phyloP scores from a whole-genome alignment of 1,284 basidiomycete species.

The Cutaneotrichosporon arboriforme region DNA sequence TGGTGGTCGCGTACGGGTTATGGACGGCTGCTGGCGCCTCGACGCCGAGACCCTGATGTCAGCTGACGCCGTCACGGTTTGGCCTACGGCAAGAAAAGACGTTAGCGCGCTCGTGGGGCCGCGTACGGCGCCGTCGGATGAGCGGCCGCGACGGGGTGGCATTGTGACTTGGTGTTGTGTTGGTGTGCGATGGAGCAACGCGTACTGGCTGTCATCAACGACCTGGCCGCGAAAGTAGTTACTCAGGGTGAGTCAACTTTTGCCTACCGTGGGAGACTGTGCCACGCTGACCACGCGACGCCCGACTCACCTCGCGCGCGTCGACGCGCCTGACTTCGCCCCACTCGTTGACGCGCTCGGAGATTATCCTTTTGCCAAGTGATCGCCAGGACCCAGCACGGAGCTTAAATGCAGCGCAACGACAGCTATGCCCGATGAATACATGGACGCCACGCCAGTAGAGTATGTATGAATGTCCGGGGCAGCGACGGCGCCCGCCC shows the following conservation, averaged over 20 bases:
- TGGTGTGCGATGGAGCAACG: background rate
- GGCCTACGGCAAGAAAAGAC: conserved; percentile 73
- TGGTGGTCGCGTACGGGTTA: conserved; percentile 6
- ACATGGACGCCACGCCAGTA: conserved; percentile 1
- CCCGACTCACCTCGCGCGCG: too few species aligned
- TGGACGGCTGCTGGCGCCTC: conserved; percentile 23
- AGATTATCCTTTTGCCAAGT: too few species aligned
- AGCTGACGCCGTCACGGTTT: background rate
- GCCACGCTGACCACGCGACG: background rate
- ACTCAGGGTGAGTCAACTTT: conserved; percentile 6
- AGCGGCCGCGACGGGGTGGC: conserved; percentile 1
- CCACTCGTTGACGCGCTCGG: too few species aligned
- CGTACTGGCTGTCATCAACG: too few species aligned
- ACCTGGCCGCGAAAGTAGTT: too few species aligned
- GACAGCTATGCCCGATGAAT: background rate
- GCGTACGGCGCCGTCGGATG: conserved; percentile 52
- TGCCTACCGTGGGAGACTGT: background rate
- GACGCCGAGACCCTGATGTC: conserved; percentile 42
- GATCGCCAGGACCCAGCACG: too few species aligned
- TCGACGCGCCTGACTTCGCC: background rate
- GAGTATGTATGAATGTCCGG: background rate
- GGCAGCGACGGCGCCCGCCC: too few species aligned
- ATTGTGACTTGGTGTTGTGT: background rate
- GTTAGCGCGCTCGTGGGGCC: conserved; percentile 89
- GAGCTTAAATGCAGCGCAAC: too few species aligned